Evolutionary conservation across 2,329 filamentous ascomycete genomes (phyloP).

Genomic region (Verticillium tricorpus): DNA sequence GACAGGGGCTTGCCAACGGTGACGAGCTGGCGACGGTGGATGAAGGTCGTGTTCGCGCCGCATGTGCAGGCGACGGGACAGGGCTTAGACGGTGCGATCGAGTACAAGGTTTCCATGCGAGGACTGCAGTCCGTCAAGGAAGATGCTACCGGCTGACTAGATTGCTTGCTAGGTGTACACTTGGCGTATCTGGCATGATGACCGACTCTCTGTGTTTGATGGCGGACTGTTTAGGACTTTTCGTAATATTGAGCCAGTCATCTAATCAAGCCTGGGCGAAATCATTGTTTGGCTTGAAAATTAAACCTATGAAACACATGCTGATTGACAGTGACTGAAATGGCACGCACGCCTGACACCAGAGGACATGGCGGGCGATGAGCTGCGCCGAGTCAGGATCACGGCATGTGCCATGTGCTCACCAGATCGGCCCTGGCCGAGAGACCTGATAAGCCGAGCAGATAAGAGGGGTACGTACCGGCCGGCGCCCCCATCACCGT

Average conservation of each 20-base stretch:
- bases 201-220: too few species aligned
- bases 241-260: too few species aligned
- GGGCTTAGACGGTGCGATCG: slow-evolving; percentile 47
- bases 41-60: slow-evolving; percentile 87
- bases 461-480: slow-evolving; percentile 2
- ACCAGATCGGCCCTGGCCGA: neutral
- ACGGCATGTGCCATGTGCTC: neutral
- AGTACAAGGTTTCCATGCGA: slow-evolving; percentile 71
- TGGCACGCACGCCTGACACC: neutral
- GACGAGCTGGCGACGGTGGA: slow-evolving; percentile 64
- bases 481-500: neutral
- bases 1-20: slow-evolving; percentile 39
- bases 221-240: too few species aligned
- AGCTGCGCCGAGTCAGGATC: neutral
- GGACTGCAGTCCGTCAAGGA: slow-evolving; percentile 44
- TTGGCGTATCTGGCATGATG: neutral
- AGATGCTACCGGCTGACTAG: slow-evolving; percentile 1
- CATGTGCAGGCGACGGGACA: slow-evolving; percentile 57
- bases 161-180: neutral
- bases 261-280: too few species aligned
- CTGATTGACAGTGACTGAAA: neutral
- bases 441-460: neutral
- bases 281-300: too few species aligned
- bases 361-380: neutral
- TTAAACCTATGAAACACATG: neutral